Conservation (phyloP, 23 red algal species). For the Chondrus crispus region DNA sequence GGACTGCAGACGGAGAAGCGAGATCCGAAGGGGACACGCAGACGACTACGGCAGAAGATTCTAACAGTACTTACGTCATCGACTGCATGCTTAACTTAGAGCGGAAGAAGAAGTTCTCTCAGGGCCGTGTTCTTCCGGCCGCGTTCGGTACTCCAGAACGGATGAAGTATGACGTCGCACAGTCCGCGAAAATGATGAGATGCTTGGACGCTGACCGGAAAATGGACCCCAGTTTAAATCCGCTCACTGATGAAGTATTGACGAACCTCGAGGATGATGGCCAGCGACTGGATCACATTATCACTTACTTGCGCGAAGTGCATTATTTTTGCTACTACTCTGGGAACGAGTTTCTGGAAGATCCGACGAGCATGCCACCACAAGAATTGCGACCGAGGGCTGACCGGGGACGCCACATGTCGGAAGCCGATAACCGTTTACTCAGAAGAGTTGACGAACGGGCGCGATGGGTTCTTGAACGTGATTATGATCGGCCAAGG, state of each 20-base stretch:
- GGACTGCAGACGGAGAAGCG: background rate
- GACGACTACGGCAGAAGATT: background rate
- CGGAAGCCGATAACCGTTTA: background rate
- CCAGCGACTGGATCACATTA: slow-evolving; percentile 32
- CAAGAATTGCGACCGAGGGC: slow-evolving; percentile 6
- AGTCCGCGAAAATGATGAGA: slow-evolving; percentile 48
- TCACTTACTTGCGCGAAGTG: slow-evolving; percentile 47
- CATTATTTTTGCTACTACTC: slow-evolving; percentile 72
- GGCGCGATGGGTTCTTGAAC: slow-evolving; percentile 12
- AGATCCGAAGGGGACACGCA: background rate
- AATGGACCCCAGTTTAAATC: background rate
- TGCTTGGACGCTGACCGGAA: slow-evolving; percentile 35
- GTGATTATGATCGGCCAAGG: slow-evolving; percentile 20
- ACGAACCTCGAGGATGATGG: background rate
- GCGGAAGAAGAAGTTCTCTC: background rate
- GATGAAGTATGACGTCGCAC: slow-evolving; percentile 42
- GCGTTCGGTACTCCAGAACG: slow-evolving; percentile 12
- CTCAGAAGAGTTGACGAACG: slow-evolving; percentile 55
- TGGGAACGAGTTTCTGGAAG: slow-evolving; percentile 63
- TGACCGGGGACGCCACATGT: background rate
- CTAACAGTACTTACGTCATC: background rate
- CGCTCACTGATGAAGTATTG: slow-evolving; percentile 58
- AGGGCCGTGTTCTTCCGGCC: slow-evolving; percentile 20
- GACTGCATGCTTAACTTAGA: slow-evolving; percentile 43
- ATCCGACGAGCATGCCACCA: slow-evolving; percentile 52